phyloP scores from a whole-genome alignment of 495 filamentous ascomycete genomes.

The Penicillium tannophilum region DNA sequence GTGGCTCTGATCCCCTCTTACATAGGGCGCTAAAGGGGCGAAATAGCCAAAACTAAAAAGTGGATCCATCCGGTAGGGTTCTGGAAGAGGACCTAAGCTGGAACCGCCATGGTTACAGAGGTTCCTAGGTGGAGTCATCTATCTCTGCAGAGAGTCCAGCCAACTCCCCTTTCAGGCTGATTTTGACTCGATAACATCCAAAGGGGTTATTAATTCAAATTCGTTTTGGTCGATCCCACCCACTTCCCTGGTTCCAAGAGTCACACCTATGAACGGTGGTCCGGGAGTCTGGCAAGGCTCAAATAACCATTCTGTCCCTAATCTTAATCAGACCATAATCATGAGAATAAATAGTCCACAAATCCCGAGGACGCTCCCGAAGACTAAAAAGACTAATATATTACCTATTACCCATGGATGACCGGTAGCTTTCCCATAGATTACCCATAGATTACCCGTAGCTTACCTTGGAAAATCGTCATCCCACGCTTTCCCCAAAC shows the following conservation, averaged over 20 bases:
- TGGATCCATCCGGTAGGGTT: slow-evolving; percentile 11
- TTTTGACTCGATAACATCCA: slow-evolving; percentile 1
- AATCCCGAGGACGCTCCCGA: too few species aligned
- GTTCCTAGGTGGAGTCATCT: slow-evolving; percentile 6
- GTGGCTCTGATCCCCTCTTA: background rate
- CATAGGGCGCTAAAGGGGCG: background rate
- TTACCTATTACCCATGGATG: too few species aligned
- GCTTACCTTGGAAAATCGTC: too few species aligned
- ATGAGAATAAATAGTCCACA: too few species aligned
- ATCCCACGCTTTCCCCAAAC: too few species aligned
- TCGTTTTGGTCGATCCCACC: slow-evolving; percentile 1
- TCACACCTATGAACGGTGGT: background rate
- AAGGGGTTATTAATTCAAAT: too few species aligned
- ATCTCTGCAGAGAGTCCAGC: background rate
- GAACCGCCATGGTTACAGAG: slow-evolving; percentile 25
- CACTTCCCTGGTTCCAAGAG: background rate
- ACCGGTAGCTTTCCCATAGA: too few species aligned
- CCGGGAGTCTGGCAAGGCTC: background rate
- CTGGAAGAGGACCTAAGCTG: slow-evolving; percentile 10
- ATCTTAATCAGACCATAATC: too few species aligned
- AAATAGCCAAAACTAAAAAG: slow-evolving; percentile 6
- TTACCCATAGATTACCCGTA: too few species aligned
- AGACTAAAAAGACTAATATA: too few species aligned
- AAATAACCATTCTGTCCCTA: background rate
- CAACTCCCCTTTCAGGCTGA: background rate